Conservation (phyloP, 441 rosid species). For the Mallotus repandus region DNA sequence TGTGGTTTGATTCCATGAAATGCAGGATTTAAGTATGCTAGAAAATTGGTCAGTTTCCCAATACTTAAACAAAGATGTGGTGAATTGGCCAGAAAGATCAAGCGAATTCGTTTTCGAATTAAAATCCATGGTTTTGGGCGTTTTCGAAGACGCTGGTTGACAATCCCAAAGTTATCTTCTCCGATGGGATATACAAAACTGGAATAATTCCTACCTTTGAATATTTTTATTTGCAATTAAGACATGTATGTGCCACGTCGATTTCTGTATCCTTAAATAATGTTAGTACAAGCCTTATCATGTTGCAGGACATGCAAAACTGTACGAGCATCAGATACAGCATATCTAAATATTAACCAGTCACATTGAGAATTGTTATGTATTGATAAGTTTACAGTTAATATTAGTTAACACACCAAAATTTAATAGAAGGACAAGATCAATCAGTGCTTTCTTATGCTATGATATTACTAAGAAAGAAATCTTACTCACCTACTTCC, state of each 20-base stretch:
- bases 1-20: constrained; percentile 25
- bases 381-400: neutral
- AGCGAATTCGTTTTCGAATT: constrained; percentile 53
- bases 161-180: constrained; percentile 52
- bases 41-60: constrained; percentile 39
- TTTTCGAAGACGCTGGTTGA: constrained; percentile 54
- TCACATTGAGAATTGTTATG: neutral
- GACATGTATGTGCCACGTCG: neutral
- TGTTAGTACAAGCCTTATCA: neutral
- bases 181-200: constrained; percentile 48
- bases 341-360: neutral
- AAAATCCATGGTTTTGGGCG: constrained; percentile 61
- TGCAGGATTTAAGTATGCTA: constrained; percentile 39
- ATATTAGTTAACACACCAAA: constrained; percentile 6
- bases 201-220: constrained; percentile 29
- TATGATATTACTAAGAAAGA: neutral
- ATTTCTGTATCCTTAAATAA: constrained; percentile 5
- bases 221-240: neutral
- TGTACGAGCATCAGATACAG: constrained; percentile 4
- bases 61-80: constrained; percentile 44
- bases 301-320: neutral
- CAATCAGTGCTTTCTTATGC: neutral
- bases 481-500: constrained; percentile 9
- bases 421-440: neutral
- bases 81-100: constrained; percentile 49